Percentiles rank a stretch among this genome's conserved stretches.
Evolutionary conservation across 2,329 filamentous ascomycete species (phyloP).

Genomic region (Xylariaceae sp.): DNA sequence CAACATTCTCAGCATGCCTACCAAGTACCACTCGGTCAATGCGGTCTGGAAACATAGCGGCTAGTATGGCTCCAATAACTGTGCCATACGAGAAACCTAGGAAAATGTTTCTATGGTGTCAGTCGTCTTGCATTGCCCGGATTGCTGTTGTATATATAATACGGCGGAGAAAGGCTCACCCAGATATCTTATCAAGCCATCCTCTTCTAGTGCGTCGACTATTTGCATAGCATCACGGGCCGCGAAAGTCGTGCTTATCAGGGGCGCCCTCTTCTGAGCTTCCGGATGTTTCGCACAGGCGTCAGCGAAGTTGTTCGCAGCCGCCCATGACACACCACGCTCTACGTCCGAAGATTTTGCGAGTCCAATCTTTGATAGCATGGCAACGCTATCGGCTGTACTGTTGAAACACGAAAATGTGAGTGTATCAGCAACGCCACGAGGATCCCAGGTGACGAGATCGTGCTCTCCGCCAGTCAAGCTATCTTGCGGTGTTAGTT

Average conservation of each 20-base stretch:
- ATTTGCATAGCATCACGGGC: constrained; percentile 38
- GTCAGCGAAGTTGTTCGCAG: constrained; percentile 18
- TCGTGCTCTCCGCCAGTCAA: constrained; percentile 27
- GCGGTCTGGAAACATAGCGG: constrained; percentile 40
- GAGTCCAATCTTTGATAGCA: constrained; percentile 3
- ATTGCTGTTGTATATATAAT: not conserved
- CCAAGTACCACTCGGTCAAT: constrained; percentile 38
- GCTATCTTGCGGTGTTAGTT: constrained; percentile 11
- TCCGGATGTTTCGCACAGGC: constrained; percentile 25
- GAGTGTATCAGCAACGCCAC: constrained; percentile 21
- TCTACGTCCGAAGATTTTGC: constrained; percentile 20
- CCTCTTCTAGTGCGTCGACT: constrained; percentile 36
- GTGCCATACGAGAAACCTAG: constrained; percentile 39
- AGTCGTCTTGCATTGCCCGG: not conserved
- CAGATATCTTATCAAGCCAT: constrained; percentile 36
- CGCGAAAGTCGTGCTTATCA: constrained; percentile 32
- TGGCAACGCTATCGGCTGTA: constrained; percentile 1
- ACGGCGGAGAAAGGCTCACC: constrained; percentile 23
- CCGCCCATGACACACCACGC: constrained; percentile 20
- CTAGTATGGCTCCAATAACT: constrained; percentile 35
- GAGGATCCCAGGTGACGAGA: constrained; percentile 29
- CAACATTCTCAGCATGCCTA: constrained; percentile 23
- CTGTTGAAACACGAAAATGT: constrained; percentile 22
- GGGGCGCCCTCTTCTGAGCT: constrained; percentile 23
- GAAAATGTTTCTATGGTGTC: not conserved